Evolutionary conservation across 2,329 filamentous ascomycete genomes (phyloP).

Genomic region (Paracorniculantispora psalliotae): DNA sequence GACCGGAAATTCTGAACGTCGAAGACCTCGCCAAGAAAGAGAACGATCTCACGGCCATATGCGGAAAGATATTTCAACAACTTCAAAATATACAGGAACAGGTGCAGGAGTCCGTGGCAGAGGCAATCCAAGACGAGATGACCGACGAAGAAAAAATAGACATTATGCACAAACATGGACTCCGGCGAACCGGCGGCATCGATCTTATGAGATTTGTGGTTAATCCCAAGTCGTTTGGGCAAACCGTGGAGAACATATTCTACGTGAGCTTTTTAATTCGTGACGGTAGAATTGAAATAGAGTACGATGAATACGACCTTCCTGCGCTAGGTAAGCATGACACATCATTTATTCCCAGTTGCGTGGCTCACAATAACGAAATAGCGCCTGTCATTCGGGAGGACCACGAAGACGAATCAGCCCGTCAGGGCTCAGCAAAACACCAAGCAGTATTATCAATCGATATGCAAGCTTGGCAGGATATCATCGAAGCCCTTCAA

Average conservation of each 20-base stretch:
- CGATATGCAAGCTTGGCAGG: conserved; percentile 78
- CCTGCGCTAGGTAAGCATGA: conserved; percentile 70
- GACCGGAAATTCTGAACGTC: conserved; percentile 71
- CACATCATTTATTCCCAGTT: not conserved
- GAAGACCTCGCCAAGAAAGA: conserved; percentile 73
- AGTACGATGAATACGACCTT: conserved; percentile 65
- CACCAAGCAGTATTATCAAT: conserved; percentile 87
- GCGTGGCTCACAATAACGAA: conserved; percentile 10
- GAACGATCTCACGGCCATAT: conserved; percentile 73
- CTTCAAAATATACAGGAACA: conserved; percentile 47
- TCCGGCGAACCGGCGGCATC: conserved; percentile 66
- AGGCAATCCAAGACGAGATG: conserved; percentile 41
- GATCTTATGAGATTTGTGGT: conserved; percentile 82
- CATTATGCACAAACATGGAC: conserved; percentile 60
- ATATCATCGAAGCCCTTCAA: conserved; percentile 69
- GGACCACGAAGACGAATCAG: conserved; percentile 41
- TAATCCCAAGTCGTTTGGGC: conserved; percentile 85
- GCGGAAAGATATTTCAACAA: conserved; percentile 64
- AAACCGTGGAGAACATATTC: conserved; percentile 95
- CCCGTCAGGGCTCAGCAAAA: conserved; percentile 53
- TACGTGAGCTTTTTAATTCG: conserved; percentile 92
- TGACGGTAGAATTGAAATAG: conserved; percentile 74
- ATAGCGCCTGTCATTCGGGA: conserved; percentile 35
- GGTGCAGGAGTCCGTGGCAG: conserved; percentile 41
- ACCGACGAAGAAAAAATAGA: conserved; percentile 40